phyloP scores from a whole-genome alignment of 768 basidiomycete genomes.

The Russula brevipes region DNA sequence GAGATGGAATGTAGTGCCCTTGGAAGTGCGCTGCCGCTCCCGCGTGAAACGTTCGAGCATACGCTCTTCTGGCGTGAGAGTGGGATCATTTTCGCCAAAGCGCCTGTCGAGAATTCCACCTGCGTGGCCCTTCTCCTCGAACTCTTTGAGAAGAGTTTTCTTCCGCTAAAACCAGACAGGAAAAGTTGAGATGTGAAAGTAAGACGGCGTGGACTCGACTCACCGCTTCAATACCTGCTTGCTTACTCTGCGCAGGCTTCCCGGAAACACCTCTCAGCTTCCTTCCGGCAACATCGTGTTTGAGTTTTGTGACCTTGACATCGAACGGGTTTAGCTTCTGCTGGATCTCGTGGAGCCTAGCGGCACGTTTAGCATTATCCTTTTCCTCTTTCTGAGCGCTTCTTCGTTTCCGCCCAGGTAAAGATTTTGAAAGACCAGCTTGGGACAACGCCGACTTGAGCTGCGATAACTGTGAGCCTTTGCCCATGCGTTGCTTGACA shows the following conservation, averaged over 20 bases:
- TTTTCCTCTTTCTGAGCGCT: conserved; percentile 55
- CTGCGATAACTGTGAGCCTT: conserved; percentile 86
- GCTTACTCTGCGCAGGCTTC: conserved; percentile 81
- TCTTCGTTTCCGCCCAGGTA: conserved; percentile 65
- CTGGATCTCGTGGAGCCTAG: conserved; percentile 78
- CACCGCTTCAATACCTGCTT: conserved; percentile 69
- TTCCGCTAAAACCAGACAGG: conserved; percentile 53
- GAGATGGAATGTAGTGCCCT: conserved; percentile 77
- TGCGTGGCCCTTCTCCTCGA: conserved; percentile 69
- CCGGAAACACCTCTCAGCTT: conserved; percentile 80
- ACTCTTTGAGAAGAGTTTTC: conserved; percentile 84
- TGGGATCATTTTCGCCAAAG: conserved; percentile 92
- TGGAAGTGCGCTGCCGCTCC: conserved; percentile 76
- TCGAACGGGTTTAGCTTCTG: conserved; percentile 91
- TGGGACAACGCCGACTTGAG: conserved; percentile 79
- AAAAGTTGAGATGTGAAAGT: background rate
- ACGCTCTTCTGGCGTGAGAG: conserved; percentile 91
- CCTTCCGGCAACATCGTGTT: conserved; percentile 88
- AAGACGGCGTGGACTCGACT: conserved; percentile 47
- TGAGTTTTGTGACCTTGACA: conserved; percentile 83
- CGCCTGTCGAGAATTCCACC: conserved; percentile 91
- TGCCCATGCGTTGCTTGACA: conserved; percentile 46
- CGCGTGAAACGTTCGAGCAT: conserved; percentile 95
- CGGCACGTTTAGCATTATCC: conserved; percentile 76
- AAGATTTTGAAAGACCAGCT: conserved; percentile 64